These are phyloP conservation scores for Claviceps quebecensis DNA, from an alignment of 2,329 filamentous ascomycete species.

Conservation along the genomic window DNA sequence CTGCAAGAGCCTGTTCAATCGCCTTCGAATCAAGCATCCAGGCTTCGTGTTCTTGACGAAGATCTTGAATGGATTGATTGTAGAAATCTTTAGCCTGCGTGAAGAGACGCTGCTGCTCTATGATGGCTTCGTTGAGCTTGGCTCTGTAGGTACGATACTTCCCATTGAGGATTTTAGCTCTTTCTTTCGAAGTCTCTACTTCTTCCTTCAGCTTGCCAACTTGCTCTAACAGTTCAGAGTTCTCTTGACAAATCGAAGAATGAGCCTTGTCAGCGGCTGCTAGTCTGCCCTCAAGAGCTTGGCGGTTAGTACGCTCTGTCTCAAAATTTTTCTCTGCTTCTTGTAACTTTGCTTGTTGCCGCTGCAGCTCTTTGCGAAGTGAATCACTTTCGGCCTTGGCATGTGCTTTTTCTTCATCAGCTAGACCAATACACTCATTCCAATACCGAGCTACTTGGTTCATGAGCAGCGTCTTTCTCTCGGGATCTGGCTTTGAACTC, in stretches of 20 bases:
- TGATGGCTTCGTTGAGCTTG: constrained; percentile 30
- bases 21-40: constrained; percentile 11
- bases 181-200: constrained; percentile 12
- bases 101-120: constrained; percentile 32
- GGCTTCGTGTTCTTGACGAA: constrained; percentile 18
- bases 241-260: constrained; percentile 11
- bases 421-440: constrained; percentile 21
- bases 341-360: constrained; percentile 6
- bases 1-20: constrained; percentile 16
- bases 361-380: constrained; percentile 13
- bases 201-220: constrained; percentile 15
- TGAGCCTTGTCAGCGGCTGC: constrained; percentile 13
- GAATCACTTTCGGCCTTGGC: constrained; percentile 14
- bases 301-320: constrained; percentile 14
- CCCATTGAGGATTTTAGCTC: constrained; percentile 13
- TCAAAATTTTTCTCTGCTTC: constrained; percentile 9
- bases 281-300: constrained; percentile 11
- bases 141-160: constrained; percentile 21
- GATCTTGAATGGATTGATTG: constrained; percentile 18
- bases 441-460: constrained; percentile 17
- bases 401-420: constrained; percentile 16
- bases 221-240: constrained; percentile 14
- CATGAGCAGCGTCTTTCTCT: constrained; percentile 19
- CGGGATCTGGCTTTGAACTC: constrained; percentile 6
- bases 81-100: constrained; percentile 19